phyloP scores from a whole-genome alignment of 2,329 filamentous ascomycete species.

The Teratosphaeria nubilosa region DNA sequence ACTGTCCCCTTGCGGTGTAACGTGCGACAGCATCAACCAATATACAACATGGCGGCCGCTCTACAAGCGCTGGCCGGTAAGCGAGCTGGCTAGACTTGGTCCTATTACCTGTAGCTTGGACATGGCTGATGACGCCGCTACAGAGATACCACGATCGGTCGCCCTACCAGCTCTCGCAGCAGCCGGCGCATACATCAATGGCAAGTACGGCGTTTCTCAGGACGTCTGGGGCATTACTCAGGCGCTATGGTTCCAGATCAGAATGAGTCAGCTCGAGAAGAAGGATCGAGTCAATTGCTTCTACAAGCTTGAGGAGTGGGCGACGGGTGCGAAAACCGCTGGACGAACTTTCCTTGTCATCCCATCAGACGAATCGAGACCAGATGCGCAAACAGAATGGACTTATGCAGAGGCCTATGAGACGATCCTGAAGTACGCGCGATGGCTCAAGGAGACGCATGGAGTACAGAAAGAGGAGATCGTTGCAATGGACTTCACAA shows the following conservation, averaged over 20 bases:
- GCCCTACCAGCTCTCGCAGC: constrained; percentile 47
- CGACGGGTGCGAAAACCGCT: constrained; percentile 42
- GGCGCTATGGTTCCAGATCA: constrained; percentile 45
- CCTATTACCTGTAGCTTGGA: background rate
- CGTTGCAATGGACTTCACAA: constrained; percentile 72
- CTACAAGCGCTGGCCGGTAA: background rate
- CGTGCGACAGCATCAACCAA: background rate
- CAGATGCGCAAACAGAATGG: constrained; percentile 35
- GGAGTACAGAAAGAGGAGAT: constrained; percentile 61
- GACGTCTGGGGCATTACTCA: constrained; percentile 46
- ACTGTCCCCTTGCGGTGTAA: background rate
- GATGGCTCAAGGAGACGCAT: constrained; percentile 59
- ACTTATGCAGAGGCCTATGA: constrained; percentile 71
- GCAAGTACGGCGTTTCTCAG: constrained; percentile 55
- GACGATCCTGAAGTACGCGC: constrained; percentile 58
- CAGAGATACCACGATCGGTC: constrained; percentile 7
- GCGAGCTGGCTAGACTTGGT: background rate
- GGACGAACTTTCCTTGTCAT: constrained; percentile 21
- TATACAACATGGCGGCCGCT: background rate
- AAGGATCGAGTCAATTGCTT: constrained; percentile 59
- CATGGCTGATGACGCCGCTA: background rate
- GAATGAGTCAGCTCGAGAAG: constrained; percentile 17
- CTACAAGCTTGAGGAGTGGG: constrained; percentile 62
- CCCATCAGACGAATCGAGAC: constrained; percentile 13
- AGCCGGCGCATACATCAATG: constrained; percentile 68